Percentiles rank a stretch among this genome's conserved stretches.
These are phyloP conservation scores for Backusella luteola DNA, from an alignment of 192 early-diverging fungal genomes.

Conservation along the genomic window DNA sequence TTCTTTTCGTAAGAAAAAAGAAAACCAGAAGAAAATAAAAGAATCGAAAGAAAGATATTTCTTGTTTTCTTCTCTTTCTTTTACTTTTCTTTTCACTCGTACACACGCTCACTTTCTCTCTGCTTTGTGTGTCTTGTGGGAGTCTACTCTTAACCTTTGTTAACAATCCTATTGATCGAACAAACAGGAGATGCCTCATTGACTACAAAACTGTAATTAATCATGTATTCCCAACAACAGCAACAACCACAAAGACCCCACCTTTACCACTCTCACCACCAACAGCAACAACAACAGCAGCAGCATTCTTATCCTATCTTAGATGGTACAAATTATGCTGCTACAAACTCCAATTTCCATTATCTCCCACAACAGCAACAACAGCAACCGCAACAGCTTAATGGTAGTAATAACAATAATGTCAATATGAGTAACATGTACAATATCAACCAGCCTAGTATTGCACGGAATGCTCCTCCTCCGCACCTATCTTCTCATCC, in stretches of 20 bases:
- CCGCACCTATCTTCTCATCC: neutral
- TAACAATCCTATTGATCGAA: neutral
- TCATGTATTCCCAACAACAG: neutral
- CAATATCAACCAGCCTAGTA: neutral
- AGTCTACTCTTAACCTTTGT: neutral
- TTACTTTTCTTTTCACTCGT: neutral
- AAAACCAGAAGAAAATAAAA: neutral
- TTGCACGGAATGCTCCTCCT: neutral
- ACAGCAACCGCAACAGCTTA: neutral
- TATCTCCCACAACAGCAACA: neutral
- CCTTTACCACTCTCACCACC: slow-evolving; percentile 1
- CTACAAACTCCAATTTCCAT: slow-evolving; percentile 9
- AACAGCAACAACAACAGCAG: slow-evolving; percentile 19
- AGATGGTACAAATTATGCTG: neutral
- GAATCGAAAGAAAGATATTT: neutral
- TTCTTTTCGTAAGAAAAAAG: neutral
- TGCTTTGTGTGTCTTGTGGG: neutral
- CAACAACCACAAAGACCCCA: neutral
- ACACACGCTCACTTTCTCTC: neutral
- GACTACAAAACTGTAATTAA: neutral
- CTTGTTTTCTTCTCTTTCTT: neutral
- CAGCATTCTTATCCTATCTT: slow-evolving; percentile 20
- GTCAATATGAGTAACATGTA: neutral
- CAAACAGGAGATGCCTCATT: neutral
- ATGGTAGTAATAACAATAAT: neutral